These are phyloP conservation scores for Odonthalia washingtoniensis DNA, from an alignment of 31 red algal species.

Conservation along the genomic window DNA sequence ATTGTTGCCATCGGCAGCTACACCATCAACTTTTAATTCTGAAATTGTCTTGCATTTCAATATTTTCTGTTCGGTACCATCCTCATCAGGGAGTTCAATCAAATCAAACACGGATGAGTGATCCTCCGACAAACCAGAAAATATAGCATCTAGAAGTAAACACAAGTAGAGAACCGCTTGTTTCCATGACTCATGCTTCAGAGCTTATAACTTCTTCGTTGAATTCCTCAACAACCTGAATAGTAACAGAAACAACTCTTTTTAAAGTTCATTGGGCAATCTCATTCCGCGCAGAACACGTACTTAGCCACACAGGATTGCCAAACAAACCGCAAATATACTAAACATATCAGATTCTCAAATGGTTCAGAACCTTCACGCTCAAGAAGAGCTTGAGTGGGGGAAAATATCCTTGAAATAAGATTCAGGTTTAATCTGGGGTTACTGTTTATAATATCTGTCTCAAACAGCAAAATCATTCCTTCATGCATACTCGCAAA, in stretches of 20 bases:
- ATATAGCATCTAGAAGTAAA: not conserved
- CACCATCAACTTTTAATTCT: too few relatives aligned
- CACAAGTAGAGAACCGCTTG: not conserved
- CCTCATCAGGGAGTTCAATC: not conserved
- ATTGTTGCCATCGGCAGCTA: too few relatives aligned
- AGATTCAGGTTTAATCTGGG: conserved; percentile 22
- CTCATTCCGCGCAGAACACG: too few relatives aligned
- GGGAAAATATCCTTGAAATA: conserved; percentile 42
- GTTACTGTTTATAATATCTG: conserved; percentile 23
- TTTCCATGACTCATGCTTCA: not conserved
- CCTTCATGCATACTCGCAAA: conserved; percentile 74
- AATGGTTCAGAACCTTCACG: conserved; percentile 10
- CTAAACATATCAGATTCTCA: conserved; percentile 56
- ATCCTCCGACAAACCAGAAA: not conserved
- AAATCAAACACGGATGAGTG: not conserved
- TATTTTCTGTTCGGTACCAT: not conserved
- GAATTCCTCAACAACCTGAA: too few relatives aligned
- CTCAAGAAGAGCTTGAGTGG: conserved; percentile 32
- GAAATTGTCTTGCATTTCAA: not conserved
- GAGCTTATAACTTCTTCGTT: too few relatives aligned
- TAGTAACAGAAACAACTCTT: too few relatives aligned
- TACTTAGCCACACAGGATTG: conserved; percentile 48
- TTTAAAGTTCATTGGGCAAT: too few relatives aligned
- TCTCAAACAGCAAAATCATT: conserved; percentile 58
- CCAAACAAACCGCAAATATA: conserved; percentile 63